These are phyloP conservation scores for Sclerotinia spermophila DNA, from an alignment of 2,329 filamentous ascomycete genomes.

Conservation along the genomic window DNA sequence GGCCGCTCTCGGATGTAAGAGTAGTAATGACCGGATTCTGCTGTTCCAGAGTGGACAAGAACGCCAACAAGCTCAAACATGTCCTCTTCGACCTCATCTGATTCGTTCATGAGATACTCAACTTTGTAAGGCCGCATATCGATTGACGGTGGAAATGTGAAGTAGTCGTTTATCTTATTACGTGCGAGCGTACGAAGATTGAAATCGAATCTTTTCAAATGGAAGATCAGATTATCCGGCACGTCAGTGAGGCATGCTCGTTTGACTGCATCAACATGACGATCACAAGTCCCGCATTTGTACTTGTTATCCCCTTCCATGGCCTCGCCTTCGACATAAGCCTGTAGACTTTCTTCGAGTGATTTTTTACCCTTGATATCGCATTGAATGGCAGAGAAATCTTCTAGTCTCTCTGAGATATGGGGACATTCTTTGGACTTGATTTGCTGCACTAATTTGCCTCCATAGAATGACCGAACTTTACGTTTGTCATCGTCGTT, in stretches of 20 bases:
- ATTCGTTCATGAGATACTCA: slow-evolving; percentile 69
- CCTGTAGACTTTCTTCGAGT: slow-evolving; percentile 81
- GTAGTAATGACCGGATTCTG: slow-evolving; percentile 95
- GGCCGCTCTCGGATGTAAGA: slow-evolving; percentile 86
- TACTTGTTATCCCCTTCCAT: slow-evolving; percentile 99
- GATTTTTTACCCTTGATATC: slow-evolving; percentile 89
- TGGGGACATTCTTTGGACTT: slow-evolving; percentile 93
- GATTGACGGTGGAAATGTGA: slow-evolving; percentile 78
- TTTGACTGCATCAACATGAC: slow-evolving; percentile 90
- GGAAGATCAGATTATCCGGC: slow-evolving; percentile 91
- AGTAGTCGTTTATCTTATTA: slow-evolving; percentile 93
- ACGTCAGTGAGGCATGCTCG: slow-evolving; percentile 87
- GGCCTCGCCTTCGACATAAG: slow-evolving; percentile 94
- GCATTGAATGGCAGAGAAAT: slow-evolving; percentile 91
- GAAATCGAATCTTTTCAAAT: slow-evolving; percentile 85
- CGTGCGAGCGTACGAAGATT: slow-evolving; percentile 72
- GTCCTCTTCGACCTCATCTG: slow-evolving; percentile 58
- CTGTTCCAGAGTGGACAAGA: slow-evolving; percentile 87
- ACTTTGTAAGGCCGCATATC: slow-evolving; percentile 89
- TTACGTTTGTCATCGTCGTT: slow-evolving; percentile 63
- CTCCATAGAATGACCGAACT: slow-evolving; percentile 84
- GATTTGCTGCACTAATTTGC: slow-evolving; percentile 88
- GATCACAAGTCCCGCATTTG: slow-evolving; percentile 86
- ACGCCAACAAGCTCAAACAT: slow-evolving; percentile 92
- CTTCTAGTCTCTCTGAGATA: slow-evolving; percentile 84